These are phyloP conservation scores for Crepidotus variabilis DNA, from an alignment of 768 basidiomycete genomes.

Conservation along the genomic window DNA sequence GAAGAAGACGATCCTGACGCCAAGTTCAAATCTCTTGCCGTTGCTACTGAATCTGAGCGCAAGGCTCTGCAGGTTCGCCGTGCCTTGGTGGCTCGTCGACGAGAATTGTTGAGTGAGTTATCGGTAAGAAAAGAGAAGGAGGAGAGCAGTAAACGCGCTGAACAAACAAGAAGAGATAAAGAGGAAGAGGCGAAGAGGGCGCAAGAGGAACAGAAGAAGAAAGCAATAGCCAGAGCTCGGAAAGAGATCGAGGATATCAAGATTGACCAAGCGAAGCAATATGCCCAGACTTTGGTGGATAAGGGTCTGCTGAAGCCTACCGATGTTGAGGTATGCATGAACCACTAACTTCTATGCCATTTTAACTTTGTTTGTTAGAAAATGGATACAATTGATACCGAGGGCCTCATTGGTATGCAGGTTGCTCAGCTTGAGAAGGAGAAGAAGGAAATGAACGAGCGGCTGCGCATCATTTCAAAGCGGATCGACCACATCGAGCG, in stretches of 20 bases:
- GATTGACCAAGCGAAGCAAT: slow-evolving; percentile 82
- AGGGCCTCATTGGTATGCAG: slow-evolving; percentile 83
- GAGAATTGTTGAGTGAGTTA: slow-evolving; percentile 82
- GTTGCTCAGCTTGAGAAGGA: slow-evolving; percentile 97
- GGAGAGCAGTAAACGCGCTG: slow-evolving; percentile 75
- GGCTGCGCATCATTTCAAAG: slow-evolving; percentile 79
- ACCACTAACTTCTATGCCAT: slow-evolving; percentile 11
- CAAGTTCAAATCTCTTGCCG: slow-evolving; percentile 56
- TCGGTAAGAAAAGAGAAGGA: slow-evolving; percentile 85
- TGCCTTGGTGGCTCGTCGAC: slow-evolving; percentile 80
- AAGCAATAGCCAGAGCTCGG: slow-evolving; percentile 60
- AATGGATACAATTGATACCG: slow-evolving; percentile 81
- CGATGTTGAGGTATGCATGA: slow-evolving; percentile 58
- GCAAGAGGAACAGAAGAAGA: slow-evolving; percentile 60
- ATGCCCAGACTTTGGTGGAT: slow-evolving; percentile 79
- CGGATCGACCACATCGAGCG: slow-evolving; percentile 95
- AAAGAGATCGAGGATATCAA: slow-evolving; percentile 78
- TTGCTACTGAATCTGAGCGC: slow-evolving; percentile 68
- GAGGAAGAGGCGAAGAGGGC: slow-evolving; percentile 61
- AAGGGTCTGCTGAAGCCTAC: slow-evolving; percentile 63
- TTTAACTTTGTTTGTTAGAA: slow-evolving; percentile 41
- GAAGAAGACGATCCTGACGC: slow-evolving; percentile 51
- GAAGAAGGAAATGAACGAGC: slow-evolving; percentile 81
- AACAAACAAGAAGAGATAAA: slow-evolving; percentile 59
- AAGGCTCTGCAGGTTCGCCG: slow-evolving; percentile 72